Evolutionary conservation across 768 basidiomycete genomes (phyloP).

Genomic region (Pleurotus ostreatus): DNA sequence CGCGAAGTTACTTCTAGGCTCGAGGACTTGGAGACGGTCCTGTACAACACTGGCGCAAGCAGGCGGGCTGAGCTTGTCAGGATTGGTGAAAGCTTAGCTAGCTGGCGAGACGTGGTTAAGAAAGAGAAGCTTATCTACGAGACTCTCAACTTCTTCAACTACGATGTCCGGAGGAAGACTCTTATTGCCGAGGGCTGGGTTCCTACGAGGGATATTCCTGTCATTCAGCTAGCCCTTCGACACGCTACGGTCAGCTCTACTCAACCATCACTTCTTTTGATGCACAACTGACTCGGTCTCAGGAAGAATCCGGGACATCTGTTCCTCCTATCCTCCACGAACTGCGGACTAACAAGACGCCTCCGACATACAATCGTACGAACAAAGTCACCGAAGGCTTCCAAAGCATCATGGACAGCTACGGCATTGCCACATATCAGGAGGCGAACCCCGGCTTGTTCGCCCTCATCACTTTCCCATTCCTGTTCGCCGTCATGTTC

Average conservation of each 20-base stretch:
- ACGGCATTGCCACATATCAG: conserved; percentile 91
- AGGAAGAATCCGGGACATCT: conserved; percentile 90
- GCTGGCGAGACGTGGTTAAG: conserved; percentile 91
- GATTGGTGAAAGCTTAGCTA: conserved; percentile 79
- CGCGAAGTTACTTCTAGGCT: conserved; percentile 84
- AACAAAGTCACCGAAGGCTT: conserved; percentile 97
- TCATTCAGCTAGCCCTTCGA: conserved; percentile 82
- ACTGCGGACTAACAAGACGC: conserved; percentile 82
- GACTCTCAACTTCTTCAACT: conserved; percentile 93
- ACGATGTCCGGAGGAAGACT: conserved; percentile 90
- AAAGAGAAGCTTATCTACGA: conserved; percentile 97
- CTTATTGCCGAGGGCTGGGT: conserved; percentile 98
- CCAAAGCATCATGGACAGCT: conserved; percentile 98
- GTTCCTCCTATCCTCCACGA: conserved; percentile 92
- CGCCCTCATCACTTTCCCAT: conserved; percentile 91
- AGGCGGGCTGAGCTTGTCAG: conserved; percentile 79
- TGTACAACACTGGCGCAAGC: conserved; percentile 85
- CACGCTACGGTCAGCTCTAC: conserved; percentile 76
- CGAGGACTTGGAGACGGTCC: conserved; percentile 85
- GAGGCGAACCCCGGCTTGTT: conserved; percentile 97
- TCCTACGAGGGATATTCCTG: conserved; percentile 85
- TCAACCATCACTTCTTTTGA: too few relatives aligned
- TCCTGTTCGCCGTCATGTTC: conserved; percentile 99
- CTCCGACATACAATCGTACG: conserved; percentile 92
- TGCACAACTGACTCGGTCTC: conserved; percentile 1